Evolutionary conservation across 2,329 filamentous ascomycete genomes (phyloP).

Genomic region (Aphanoascus verrucosus): DNA sequence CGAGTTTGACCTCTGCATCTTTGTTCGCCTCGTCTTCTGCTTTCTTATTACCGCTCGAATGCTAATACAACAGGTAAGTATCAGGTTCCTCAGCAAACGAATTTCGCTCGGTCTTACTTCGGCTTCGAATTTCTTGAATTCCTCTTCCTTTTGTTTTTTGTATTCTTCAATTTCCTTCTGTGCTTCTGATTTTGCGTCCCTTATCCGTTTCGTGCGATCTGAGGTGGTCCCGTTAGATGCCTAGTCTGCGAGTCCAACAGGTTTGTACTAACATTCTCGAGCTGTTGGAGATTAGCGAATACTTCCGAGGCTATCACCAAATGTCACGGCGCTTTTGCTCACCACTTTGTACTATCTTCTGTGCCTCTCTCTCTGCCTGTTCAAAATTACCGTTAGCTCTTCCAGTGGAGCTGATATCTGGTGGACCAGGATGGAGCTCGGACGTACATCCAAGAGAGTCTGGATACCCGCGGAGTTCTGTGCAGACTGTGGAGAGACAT

Average conservation of each 20-base stretch:
- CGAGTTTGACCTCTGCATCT: constrained; percentile 70
- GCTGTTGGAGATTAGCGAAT: constrained; percentile 40
- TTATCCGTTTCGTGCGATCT: constrained; percentile 95
- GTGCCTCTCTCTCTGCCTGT: constrained; percentile 92
- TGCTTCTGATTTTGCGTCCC: constrained; percentile 89
- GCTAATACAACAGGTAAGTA: constrained; percentile 43
- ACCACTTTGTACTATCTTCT: constrained; percentile 99
- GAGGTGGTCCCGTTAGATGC: constrained; percentile 9
- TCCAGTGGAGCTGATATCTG: background rate
- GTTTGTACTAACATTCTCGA: constrained; percentile 62
- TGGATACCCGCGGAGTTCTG: constrained; percentile 98
- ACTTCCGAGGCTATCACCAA: background rate
- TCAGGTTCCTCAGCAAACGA: background rate
- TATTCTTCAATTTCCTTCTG: constrained; percentile 98
- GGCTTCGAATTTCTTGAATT: constrained; percentile 90
- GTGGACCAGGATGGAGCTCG: constrained; percentile 8
- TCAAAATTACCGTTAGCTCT: constrained; percentile 7
- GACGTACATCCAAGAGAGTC: constrained; percentile 88
- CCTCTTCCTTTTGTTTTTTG: constrained; percentile 75
- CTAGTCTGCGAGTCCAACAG: background rate
- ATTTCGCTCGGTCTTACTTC: constrained; percentile 41
- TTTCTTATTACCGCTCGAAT: constrained; percentile 80
- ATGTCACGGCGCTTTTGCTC: constrained; percentile 21
- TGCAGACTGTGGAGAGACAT: constrained; percentile 47
- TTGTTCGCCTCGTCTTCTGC: constrained; percentile 69